These are phyloP conservation scores for Fulvia fulva DNA, from an alignment of 2,329 filamentous ascomycete species.

Conservation along the genomic window DNA sequence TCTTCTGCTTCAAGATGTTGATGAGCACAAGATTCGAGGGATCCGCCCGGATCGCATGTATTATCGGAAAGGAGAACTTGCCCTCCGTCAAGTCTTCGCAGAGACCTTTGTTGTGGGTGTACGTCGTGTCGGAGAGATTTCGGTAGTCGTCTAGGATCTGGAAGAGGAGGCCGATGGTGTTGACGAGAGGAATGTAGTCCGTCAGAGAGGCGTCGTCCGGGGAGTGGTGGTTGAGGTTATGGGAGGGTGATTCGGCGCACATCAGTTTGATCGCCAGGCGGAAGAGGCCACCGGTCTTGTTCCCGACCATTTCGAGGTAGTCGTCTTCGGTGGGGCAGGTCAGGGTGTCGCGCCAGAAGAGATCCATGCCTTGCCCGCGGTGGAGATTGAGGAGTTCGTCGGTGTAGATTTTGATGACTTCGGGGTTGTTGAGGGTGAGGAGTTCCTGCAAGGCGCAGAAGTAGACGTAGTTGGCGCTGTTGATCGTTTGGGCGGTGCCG, in stretches of 20 bases:
- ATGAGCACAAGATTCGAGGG: constrained; percentile 73
- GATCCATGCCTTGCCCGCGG: constrained; percentile 83
- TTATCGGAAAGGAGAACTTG: constrained; percentile 94
- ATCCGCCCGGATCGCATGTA: constrained; percentile 81
- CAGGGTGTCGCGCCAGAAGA: constrained; percentile 83
- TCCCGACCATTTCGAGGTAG: constrained; percentile 90
- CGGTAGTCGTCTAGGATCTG: constrained; percentile 93
- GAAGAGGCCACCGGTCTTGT: constrained; percentile 87
- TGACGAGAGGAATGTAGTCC: constrained; percentile 80
- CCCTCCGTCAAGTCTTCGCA: constrained; percentile 95
- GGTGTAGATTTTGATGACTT: constrained; percentile 66
- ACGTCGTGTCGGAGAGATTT: constrained; percentile 64
- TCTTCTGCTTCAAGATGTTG: constrained; percentile 90
- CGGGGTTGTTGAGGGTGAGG: constrained; percentile 64
- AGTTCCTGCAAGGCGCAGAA: constrained; percentile 75
- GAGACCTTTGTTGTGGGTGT: constrained; percentile 84
- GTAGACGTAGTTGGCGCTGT: constrained; percentile 86
- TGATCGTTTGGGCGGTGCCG: constrained; percentile 82
- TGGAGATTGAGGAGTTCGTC: constrained; percentile 83
- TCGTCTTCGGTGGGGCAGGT: constrained; percentile 82
- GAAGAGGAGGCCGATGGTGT: constrained; percentile 78
- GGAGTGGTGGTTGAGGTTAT: constrained; percentile 18
- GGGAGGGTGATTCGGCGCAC: constrained; percentile 63
- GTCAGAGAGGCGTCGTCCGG: constrained; percentile 20
- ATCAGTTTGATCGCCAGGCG: constrained; percentile 80